Evolutionary conservation across 2,329 filamentous ascomycete species (phyloP).

Genomic region (Colletotrichum simmondsii): DNA sequence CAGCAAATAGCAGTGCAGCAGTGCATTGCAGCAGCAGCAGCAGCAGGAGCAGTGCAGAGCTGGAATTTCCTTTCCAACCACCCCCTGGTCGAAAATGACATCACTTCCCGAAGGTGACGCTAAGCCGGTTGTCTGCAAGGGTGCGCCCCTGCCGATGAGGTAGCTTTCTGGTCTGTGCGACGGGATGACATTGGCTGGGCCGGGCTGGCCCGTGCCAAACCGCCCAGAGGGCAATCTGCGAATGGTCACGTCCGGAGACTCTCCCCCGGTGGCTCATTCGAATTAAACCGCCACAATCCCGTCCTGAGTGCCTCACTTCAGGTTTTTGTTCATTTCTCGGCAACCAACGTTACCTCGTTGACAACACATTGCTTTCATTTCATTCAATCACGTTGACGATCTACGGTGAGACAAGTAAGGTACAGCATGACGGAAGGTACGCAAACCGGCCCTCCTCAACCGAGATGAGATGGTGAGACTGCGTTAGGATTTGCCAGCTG

Average conservation of each 20-base stretch:
- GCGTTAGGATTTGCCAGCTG: not conserved
- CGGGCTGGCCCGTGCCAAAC: slow-evolving; percentile 16
- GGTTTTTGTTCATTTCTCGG: not conserved
- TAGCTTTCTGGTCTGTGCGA: slow-evolving; percentile 18
- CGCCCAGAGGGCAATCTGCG: not conserved
- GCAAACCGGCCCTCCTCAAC: not conserved
- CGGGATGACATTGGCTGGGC: slow-evolving; percentile 21
- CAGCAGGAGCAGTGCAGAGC: not conserved
- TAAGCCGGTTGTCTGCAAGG: not conserved
- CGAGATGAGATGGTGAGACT: not conserved
- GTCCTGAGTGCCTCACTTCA: not conserved
- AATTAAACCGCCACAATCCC: too few relatives aligned
- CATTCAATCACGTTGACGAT: not conserved
- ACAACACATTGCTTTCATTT: not conserved
- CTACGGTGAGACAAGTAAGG: not conserved
- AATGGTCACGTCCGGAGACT: slow-evolving; percentile 29
- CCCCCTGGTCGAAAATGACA: slow-evolving; percentile 25
- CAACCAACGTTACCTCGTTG: not conserved
- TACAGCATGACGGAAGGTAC: slow-evolving; percentile 7
- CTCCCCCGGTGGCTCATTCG: slow-evolving; percentile 9
- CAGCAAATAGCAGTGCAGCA: too few relatives aligned
- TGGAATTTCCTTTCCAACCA: slow-evolving; percentile 7
- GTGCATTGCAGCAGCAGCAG: too few relatives aligned
- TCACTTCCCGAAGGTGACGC: slow-evolving; percentile 16
- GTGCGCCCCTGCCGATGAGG: slow-evolving; percentile 7